These are phyloP conservation scores for Fomitopsis serialis DNA, from an alignment of 768 basidiomycete species.

Conservation along the genomic window DNA sequence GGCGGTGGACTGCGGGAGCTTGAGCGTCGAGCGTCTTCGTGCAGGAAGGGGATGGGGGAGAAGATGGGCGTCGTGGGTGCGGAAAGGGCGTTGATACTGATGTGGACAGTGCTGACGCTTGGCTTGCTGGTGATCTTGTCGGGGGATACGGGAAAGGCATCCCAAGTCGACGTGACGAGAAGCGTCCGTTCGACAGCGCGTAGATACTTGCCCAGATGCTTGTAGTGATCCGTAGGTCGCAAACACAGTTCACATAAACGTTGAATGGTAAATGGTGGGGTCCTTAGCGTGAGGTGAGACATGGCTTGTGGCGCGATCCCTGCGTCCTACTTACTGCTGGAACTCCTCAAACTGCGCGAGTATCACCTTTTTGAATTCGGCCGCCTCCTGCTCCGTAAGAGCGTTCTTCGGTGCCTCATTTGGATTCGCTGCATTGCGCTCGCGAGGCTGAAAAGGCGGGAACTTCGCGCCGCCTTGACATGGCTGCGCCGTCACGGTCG, in stretches of 20 bases:
- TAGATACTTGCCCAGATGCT: slow-evolving; percentile 77
- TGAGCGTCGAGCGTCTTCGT: slow-evolving; percentile 76
- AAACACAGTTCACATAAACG: slow-evolving; percentile 80
- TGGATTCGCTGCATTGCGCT: slow-evolving; percentile 40
- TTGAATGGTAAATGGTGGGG: slow-evolving; percentile 86
- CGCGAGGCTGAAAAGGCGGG: slow-evolving; percentile 68
- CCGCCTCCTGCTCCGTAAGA: slow-evolving; percentile 58
- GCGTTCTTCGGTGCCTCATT: slow-evolving; percentile 51
- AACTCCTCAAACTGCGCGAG: slow-evolving; percentile 68
- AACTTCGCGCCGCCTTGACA: slow-evolving; percentile 57
- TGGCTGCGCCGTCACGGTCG: slow-evolving; percentile 37
- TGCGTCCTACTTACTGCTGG: slow-evolving; percentile 45
- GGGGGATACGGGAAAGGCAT: slow-evolving; percentile 63
- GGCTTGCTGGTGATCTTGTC: slow-evolving; percentile 25
- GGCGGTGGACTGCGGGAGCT: slow-evolving; percentile 77
- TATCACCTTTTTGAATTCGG: slow-evolving; percentile 48
- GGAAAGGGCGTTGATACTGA: slow-evolving; percentile 44
- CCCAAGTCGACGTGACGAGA: slow-evolving; percentile 77
- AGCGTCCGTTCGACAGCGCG: slow-evolving; percentile 80
- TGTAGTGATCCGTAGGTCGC: slow-evolving; percentile 67
- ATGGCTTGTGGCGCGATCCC: background rate
- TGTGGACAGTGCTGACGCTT: slow-evolving; percentile 27
- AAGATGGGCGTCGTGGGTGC: slow-evolving; percentile 77
- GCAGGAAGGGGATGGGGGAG: slow-evolving; percentile 83
- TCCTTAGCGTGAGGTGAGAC: slow-evolving; percentile 22